Base-by-base conservation (phyloP, 371 early-diverging fungal species). In the Sporodiniella umbellata region DNA sequence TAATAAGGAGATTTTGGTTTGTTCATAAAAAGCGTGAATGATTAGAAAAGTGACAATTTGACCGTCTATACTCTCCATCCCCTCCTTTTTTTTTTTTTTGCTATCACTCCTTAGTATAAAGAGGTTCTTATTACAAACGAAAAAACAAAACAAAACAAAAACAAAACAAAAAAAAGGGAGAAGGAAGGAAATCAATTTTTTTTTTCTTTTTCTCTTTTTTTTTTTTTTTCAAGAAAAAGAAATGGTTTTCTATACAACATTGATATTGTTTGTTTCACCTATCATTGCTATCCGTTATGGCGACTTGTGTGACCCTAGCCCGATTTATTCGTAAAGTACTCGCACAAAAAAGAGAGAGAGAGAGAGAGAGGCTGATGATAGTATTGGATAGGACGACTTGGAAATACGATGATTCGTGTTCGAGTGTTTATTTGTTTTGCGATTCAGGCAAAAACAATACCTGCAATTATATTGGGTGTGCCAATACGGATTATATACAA, bases 401-500 rank as follows among this genome's bases (percentile, higher is more conserved):
- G 58, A 49, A 50, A 38, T 62, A 54, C 28, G 51, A 50, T 26
- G 63, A 62, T 44, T 57, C 53, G n/a, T 62, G 63, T 42, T 49
- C 38, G 10, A 58, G 26, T 30, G 58, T 62, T n/a, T 62, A 57
- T 14, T 33, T 62, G 19, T 62, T 57, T 33, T 62, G 63, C 47
- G 58, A 62, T 28, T 25, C 43, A 12, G 26, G 22, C n/a, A 33
- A 10, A 22, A 58, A 48, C 10, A 60, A 46, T 10, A 52, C 58
- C 21, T 65, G 66, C 35, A 50, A 57, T 24, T 60, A 50, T 33
- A 60, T 51, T 26, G 43, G 48, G 1, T 65, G 66, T 14, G 50
- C 66, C 10, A 65, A 65, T 48, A 57, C 45, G 19, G 66, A 65
- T 22, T 65, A 57, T 51, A 60, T 60, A 15, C 50, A 53, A 47